A percentile compares a stretch with the other conserved stretches of the same genome.
phyloP scores from a whole-genome alignment of 2,329 filamentous ascomycete species.

The Colletotrichum sp. region DNA sequence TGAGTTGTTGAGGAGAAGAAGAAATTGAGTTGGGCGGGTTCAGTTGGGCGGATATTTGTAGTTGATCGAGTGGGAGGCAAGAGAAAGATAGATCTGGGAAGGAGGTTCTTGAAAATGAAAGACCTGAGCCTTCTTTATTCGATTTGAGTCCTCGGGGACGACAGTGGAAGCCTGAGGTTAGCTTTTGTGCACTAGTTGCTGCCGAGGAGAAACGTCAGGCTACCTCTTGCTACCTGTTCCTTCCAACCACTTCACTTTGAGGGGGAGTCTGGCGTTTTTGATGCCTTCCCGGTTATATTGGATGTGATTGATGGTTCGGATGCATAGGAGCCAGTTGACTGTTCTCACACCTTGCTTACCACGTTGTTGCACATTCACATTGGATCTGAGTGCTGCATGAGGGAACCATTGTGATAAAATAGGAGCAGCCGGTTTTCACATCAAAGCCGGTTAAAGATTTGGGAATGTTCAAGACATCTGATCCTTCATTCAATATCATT shows the following conservation, averaged over 20 bases:
- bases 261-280: not conserved
- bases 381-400: not conserved
- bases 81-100: not conserved
- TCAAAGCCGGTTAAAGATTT: no score
- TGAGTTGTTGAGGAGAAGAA: not conserved
- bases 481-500: no score
- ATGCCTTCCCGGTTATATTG: not conserved
- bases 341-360: accelerated
- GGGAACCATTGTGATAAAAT: no score
- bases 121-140: not conserved
- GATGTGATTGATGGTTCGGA: no score
- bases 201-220: accelerated
- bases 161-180: not conserved
- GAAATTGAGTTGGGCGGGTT: accelerated
- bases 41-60: not conserved
- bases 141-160: accelerated
- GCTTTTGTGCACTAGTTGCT: accelerated
- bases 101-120: not conserved
- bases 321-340: accelerated
- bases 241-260: not conserved
- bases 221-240: not conserved
- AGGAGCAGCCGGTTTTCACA: no score
- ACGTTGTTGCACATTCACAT: not conserved
- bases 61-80: not conserved
- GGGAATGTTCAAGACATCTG: no score